Evolutionary conservation across 495 filamentous ascomycete species (phyloP).

Genomic region (Penicillium cataractarum): DNA sequence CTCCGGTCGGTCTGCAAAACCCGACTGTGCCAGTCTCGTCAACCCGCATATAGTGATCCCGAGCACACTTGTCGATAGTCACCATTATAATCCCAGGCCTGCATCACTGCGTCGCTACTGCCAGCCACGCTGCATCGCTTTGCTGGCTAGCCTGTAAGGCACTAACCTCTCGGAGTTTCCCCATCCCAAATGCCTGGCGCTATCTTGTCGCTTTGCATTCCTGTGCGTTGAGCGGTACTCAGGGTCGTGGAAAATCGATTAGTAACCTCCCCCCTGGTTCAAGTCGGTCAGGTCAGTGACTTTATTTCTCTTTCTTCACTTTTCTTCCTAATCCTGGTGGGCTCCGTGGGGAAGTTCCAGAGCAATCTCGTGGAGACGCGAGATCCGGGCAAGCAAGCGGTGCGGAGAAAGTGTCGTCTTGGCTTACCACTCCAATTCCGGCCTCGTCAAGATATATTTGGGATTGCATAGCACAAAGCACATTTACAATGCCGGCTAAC

Average conservation of each 20-base stretch:
- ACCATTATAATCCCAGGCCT: background rate
- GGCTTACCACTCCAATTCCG: conserved; percentile 1
- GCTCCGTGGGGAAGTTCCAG: background rate
- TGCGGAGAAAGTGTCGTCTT: conserved; percentile 8
- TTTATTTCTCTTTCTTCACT: conserved; percentile 8
- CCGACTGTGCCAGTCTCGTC: conserved; percentile 5
- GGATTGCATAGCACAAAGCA: background rate
- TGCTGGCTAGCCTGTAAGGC: conserved; percentile 14
- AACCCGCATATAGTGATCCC: conserved; percentile 1
- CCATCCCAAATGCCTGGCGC: conserved; percentile 26
- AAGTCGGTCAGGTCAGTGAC: conserved; percentile 27
- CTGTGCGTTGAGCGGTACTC: conserved; percentile 24
- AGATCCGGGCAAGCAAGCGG: background rate
- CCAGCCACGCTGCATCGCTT: conserved; percentile 20
- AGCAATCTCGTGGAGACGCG: background rate
- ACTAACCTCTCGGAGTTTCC: conserved; percentile 22
- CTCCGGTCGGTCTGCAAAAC: conserved; percentile 24
- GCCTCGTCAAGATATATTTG: background rate
- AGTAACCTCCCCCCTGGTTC: conserved; percentile 19
- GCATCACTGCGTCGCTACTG: conserved; percentile 20
- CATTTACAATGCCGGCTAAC: conserved; percentile 30
- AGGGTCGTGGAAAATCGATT: conserved; percentile 29
- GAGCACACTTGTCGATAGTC: background rate
- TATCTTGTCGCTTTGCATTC: conserved; percentile 20
- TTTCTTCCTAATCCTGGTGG: background rate